Conservation (phyloP, 345 rosid genomes). For the Sonneratia alba region DNA sequence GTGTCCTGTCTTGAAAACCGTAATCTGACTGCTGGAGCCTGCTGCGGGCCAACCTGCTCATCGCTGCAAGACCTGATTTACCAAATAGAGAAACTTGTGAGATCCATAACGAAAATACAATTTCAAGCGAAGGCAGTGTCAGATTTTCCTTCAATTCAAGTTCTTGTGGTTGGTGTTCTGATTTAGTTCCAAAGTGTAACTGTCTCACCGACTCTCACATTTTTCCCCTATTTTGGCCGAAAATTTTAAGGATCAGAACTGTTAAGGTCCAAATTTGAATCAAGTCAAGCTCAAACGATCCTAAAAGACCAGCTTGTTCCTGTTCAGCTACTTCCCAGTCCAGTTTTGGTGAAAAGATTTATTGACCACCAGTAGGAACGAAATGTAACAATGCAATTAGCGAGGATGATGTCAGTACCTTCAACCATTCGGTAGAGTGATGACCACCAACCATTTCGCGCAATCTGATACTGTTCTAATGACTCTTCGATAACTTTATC, state of each 20-base stretch:
- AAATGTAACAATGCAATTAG: background rate
- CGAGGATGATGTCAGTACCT: slow-evolving; percentile 21
- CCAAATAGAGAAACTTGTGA: slow-evolving; percentile 2
- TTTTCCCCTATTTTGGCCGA: background rate
- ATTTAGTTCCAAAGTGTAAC: background rate
- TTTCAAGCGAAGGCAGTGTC: too few species aligned
- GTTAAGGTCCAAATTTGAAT: background rate
- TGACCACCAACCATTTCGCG: slow-evolving; percentile 55
- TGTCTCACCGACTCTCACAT: background rate
- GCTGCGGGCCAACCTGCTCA: slow-evolving; percentile 38
- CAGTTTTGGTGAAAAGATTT: background rate
- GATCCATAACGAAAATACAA: background rate
- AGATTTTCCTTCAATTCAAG: background rate
- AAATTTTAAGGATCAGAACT: background rate
- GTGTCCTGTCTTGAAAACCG: slow-evolving; percentile 20
- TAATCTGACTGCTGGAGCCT: slow-evolving; percentile 29
- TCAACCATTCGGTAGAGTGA: slow-evolving; percentile 48
- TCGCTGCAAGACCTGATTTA: slow-evolving; percentile 40
- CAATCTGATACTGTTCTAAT: slow-evolving; percentile 25
- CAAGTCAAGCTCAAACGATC: background rate
- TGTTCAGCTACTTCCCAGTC: background rate
- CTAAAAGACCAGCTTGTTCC: background rate
- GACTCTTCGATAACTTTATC: slow-evolving; percentile 29
- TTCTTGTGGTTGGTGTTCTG: background rate
- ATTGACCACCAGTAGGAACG: background rate